These are phyloP conservation scores for Trichophyton mentagrophytes DNA, from an alignment of 2,329 filamentous ascomycete species.

Conservation along the genomic window DNA sequence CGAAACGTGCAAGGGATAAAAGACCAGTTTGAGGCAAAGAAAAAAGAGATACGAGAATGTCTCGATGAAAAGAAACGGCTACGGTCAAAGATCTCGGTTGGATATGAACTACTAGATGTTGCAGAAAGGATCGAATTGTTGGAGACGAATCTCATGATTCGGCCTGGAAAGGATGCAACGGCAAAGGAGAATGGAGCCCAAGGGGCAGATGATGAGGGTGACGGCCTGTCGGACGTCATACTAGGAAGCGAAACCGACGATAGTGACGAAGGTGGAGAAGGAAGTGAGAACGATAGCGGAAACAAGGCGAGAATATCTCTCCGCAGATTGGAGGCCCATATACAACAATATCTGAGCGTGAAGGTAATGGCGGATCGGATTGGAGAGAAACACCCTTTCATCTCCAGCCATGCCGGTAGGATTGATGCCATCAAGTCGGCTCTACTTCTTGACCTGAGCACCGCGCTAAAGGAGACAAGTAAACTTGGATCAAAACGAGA, in stretches of 20 bases:
- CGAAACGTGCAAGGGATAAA: conserved; percentile 68
- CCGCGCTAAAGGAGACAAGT: conserved; percentile 45
- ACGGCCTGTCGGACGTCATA: conserved; percentile 17
- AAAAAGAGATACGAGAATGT: conserved; percentile 48
- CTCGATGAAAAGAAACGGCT: conserved; percentile 56
- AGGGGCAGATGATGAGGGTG: conserved; percentile 23
- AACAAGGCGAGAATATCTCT: conserved; percentile 22
- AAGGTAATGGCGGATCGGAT: conserved; percentile 39
- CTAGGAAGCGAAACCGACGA: conserved; percentile 23
- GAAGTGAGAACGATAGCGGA: conserved; percentile 22
- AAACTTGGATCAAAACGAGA: conserved; percentile 21
- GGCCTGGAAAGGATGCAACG: conserved; percentile 15
- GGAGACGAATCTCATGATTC: conserved; percentile 56
- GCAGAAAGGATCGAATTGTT: conserved; percentile 44
- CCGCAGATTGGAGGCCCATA: conserved; percentile 42
- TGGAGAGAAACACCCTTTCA: conserved; percentile 49
- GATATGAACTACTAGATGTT: conserved; percentile 37
- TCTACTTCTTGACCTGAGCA: conserved; percentile 51
- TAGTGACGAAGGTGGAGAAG: conserved; percentile 23
- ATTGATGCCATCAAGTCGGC: conserved; percentile 48
- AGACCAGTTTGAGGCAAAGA: conserved; percentile 50
- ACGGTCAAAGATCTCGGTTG: conserved; percentile 49
- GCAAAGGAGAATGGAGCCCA: conserved; percentile 17
- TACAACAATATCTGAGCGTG: conserved; percentile 46
- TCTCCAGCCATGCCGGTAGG: conserved; percentile 44